phyloP scores from a whole-genome alignment of 2,329 filamentous ascomycete species.

The Alternaria ethzedia region DNA sequence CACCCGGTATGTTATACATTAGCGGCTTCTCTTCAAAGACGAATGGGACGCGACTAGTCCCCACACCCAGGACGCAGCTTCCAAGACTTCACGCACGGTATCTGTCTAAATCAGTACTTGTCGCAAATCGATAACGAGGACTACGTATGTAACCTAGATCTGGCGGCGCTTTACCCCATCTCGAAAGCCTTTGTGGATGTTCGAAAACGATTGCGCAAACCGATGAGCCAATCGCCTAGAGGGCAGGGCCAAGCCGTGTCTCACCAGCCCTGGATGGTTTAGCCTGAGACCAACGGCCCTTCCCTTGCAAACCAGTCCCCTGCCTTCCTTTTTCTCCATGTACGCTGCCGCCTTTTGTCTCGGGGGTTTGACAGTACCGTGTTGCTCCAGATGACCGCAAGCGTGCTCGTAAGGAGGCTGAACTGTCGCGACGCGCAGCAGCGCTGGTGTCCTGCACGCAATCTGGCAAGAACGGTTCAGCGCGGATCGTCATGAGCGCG shows the following conservation, averaged over 20 bases:
- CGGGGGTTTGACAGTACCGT: slow-evolving; percentile 1
- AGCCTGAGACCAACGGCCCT: slow-evolving; percentile 14
- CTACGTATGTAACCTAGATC: slow-evolving; percentile 16
- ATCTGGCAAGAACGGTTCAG: slow-evolving; percentile 13
- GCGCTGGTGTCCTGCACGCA: slow-evolving; percentile 1
- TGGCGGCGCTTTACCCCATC: slow-evolving; percentile 18
- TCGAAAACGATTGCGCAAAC: slow-evolving; percentile 18
- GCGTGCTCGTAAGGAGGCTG: not conserved
- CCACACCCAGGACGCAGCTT: slow-evolving; percentile 16
- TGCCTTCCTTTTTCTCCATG: slow-evolving; percentile 5
- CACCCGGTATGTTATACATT: slow-evolving; percentile 25
- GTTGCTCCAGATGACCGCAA: not conserved
- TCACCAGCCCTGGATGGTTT: slow-evolving; percentile 14
- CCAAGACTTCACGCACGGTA: slow-evolving; percentile 16
- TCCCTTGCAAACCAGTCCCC: slow-evolving; percentile 12
- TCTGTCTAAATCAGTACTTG: slow-evolving; percentile 14
- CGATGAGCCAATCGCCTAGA: slow-evolving; percentile 13
- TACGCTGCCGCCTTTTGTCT: slow-evolving; percentile 3
- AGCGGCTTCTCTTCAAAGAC: slow-evolving; percentile 15
- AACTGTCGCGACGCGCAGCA: not conserved
- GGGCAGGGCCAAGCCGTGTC: slow-evolving; percentile 9
- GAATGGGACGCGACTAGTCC: slow-evolving; percentile 19
- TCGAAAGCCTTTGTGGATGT: slow-evolving; percentile 16
- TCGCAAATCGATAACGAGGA: slow-evolving; percentile 17
- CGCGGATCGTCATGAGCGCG: slow-evolving; percentile 15